Conservation (phyloP, 1,139 yeast genomes). For the Hansenula lynferdii region DNA sequence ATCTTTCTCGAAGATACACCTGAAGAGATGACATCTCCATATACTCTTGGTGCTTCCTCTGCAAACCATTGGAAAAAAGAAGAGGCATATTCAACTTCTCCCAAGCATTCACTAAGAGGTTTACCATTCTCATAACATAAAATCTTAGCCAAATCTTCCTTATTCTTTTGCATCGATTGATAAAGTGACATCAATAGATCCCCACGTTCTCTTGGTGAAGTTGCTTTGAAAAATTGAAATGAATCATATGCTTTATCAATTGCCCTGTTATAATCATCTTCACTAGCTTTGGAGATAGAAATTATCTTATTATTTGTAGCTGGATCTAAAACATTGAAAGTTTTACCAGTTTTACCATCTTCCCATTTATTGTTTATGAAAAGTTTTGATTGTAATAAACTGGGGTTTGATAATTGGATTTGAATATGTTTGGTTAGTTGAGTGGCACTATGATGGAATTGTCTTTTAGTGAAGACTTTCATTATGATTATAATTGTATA, state of each 20-base stretch:
- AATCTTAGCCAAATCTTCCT: conserved; percentile 29
- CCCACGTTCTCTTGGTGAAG: conserved; percentile 38
- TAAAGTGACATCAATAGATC: conserved; percentile 32
- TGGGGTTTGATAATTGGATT: not conserved
- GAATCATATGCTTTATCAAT: conserved; percentile 35
- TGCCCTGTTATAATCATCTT: conserved; percentile 34
- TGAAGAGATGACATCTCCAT: conserved; percentile 28
- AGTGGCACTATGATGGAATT: not conserved
- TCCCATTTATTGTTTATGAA: conserved; percentile 43
- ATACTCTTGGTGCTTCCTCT: conserved; percentile 33
- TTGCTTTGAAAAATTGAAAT: conserved; percentile 32
- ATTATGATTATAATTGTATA: too few species aligned
- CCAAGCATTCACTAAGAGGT: conserved; percentile 30
- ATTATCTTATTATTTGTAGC: conserved; percentile 35
- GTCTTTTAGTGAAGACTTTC: too few species aligned
- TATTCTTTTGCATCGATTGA: conserved; percentile 25
- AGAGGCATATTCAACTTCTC: conserved; percentile 32
- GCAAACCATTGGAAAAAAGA: conserved; percentile 36
- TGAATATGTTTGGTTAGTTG: too few species aligned
- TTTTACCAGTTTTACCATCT: conserved; percentile 26
- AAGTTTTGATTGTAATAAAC: conserved; percentile 27
- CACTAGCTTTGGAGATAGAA: conserved; percentile 33
- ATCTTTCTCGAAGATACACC: not conserved
- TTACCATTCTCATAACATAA: conserved; percentile 33
- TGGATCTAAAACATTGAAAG: conserved; percentile 42